Conservation (phyloP, 768 basidiomycete genomes). For the Crassisporium funariophilum region DNA sequence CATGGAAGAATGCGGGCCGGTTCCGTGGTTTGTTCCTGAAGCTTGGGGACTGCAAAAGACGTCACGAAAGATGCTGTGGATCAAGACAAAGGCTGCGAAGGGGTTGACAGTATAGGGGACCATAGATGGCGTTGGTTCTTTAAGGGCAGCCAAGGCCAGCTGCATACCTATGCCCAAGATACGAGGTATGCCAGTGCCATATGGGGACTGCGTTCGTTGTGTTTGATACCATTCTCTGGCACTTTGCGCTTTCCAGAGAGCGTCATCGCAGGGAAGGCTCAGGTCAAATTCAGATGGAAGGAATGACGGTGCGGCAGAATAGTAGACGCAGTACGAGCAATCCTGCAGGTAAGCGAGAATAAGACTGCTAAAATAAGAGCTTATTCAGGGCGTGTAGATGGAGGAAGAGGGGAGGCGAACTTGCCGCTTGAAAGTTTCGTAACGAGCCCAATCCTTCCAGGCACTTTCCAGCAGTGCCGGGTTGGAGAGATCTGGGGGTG, state of each 20-base stretch:
- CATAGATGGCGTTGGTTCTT: conserved; percentile 31
- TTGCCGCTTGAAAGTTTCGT: conserved; percentile 61
- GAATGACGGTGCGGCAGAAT: conserved; percentile 50
- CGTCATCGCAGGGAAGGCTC: conserved; percentile 58
- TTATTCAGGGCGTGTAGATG: conserved; percentile 9
- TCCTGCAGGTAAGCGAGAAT: conserved; percentile 59
- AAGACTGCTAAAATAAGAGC: conserved; percentile 37
- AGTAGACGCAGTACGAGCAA: conserved; percentile 56
- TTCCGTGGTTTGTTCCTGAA: conserved; percentile 12
- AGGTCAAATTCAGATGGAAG: conserved; percentile 48
- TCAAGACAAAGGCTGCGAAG: conserved; percentile 47
- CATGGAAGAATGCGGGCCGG: neutral
- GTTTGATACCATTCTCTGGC: conserved; percentile 51
- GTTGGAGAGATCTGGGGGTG: conserved; percentile 39
- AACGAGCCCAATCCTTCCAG: conserved; percentile 60
- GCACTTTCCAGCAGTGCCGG: conserved; percentile 36
- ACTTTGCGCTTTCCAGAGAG: conserved; percentile 51
- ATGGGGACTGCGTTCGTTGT: conserved; percentile 41
- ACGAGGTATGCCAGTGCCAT: conserved; percentile 37
- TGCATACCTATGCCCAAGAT: conserved; percentile 42
- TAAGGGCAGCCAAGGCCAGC: conserved; percentile 34
- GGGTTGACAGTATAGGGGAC: conserved; percentile 36
- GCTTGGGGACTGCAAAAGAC: conserved; percentile 29
- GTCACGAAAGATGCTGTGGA: conserved; percentile 47
- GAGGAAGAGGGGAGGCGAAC: conserved; percentile 19